phyloP scores from a whole-genome alignment of 108 stramenopile genomes.

The Cyclotella atomus region DNA sequence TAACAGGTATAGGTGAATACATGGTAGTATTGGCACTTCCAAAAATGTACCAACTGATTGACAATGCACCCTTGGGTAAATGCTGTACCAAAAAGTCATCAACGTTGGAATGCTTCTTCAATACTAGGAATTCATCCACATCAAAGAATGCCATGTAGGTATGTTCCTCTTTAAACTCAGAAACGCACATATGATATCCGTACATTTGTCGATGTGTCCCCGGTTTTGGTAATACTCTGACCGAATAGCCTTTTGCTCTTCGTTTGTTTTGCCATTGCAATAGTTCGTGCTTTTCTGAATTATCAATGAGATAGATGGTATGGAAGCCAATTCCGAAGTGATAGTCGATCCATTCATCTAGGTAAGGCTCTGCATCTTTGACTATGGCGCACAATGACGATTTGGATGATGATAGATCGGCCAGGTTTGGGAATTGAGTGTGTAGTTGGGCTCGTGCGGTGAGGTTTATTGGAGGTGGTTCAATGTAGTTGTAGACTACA shows the following conservation, averaged over 20 bases:
- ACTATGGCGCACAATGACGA: constrained; percentile 34
- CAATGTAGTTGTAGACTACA: constrained; percentile 34
- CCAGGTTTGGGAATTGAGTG: constrained; percentile 21
- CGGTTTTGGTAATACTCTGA: constrained; percentile 40
- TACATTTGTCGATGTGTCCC: constrained; percentile 42
- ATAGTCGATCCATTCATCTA: constrained; percentile 78
- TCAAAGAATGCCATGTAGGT: constrained; percentile 53
- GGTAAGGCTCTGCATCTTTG: constrained; percentile 44
- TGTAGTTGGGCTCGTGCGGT: constrained; percentile 21
- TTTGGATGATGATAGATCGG: constrained; percentile 5
- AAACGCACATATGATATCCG: constrained; percentile 41
- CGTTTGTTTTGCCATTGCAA: constrained; percentile 40
- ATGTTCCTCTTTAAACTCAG: constrained; percentile 30
- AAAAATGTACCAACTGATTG: constrained; percentile 57
- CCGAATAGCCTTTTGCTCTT: constrained; percentile 12
- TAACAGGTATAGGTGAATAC: constrained; percentile 59
- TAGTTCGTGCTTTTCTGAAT: constrained; percentile 53
- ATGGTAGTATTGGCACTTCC: constrained; percentile 38
- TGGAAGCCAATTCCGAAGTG: constrained; percentile 62
- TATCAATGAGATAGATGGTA: constrained; percentile 58
- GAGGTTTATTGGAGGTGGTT: constrained; percentile 31
- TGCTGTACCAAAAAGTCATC: constrained; percentile 47
- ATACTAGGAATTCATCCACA: constrained; percentile 46
- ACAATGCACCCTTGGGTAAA: constrained; percentile 42
- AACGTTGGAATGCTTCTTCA: constrained; percentile 38